Percentiles rank a stretch among this genome's conserved stretches.
Evolutionary conservation across 2,329 filamentous ascomycete genomes (phyloP).

Genomic region (Botryotinia convoluta): DNA sequence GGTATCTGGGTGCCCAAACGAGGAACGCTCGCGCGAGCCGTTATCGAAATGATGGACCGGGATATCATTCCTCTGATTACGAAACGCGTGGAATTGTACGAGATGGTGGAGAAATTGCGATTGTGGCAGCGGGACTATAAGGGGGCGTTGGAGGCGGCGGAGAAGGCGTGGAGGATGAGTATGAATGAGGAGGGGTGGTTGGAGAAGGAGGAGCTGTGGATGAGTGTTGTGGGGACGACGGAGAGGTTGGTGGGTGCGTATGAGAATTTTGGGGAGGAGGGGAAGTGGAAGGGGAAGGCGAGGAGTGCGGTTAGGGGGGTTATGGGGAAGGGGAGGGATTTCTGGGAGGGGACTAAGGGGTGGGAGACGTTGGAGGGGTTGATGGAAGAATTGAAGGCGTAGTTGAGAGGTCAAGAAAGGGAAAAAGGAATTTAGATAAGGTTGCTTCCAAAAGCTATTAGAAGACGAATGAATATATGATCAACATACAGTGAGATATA

Average conservation of each 20-base stretch:
- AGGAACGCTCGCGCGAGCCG: conserved; percentile 59
- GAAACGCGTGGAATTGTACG: conserved; percentile 72
- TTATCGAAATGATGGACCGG: conserved; percentile 72
- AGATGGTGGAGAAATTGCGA: conserved; percentile 66
- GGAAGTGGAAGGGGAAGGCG: conserved; percentile 86
- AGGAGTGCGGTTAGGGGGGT: conserved; percentile 80
- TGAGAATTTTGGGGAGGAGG: conserved; percentile 69
- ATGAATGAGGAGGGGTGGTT: conserved; percentile 41
- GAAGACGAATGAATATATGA: neutral
- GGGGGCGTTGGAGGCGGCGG: conserved; percentile 76
- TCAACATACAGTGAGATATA: neutral
- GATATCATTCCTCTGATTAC: conserved; percentile 82
- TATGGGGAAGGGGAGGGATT: conserved; percentile 75
- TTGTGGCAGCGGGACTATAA: conserved; percentile 69
- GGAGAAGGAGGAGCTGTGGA: conserved; percentile 50
- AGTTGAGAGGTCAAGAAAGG: neutral
- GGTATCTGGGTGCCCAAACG: conserved; percentile 47
- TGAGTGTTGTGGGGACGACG: conserved; percentile 63
- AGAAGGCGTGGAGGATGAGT: conserved; percentile 82
- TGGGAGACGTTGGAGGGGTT: conserved; percentile 61
- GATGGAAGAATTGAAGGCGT: conserved; percentile 51
- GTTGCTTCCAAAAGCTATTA: neutral
- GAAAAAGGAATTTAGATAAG: neutral
- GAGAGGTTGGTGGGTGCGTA: conserved; percentile 79
- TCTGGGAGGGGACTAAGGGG: conserved; percentile 73